Conservation (phyloP, 345 rosid species). For the Brassica carinata region DNA sequence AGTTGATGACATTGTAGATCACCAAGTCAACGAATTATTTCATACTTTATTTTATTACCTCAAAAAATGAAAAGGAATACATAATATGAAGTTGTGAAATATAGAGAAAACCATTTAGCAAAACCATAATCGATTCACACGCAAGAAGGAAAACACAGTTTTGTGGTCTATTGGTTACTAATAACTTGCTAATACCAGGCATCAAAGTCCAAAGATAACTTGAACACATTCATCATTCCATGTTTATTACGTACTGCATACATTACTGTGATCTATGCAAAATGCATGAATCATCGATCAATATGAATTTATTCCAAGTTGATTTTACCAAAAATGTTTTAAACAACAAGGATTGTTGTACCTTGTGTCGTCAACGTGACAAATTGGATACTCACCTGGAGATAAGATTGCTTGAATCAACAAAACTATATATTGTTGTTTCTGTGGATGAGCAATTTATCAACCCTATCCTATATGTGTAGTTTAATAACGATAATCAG, state of each 20-base stretch:
- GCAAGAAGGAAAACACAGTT: not conserved
- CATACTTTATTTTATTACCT: not conserved
- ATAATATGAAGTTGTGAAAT: not conserved
- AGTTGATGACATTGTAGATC: not conserved
- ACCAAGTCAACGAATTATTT: not conserved
- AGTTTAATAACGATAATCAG: conserved; percentile 13
- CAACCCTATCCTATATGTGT: too few relatives aligned
- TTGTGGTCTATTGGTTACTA: not conserved
- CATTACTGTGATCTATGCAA: not conserved
- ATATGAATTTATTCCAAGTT: not conserved
- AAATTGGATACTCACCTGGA: not conserved
- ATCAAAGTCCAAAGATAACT: not conserved
- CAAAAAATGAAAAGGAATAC: not conserved
- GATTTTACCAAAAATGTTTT: not conserved
- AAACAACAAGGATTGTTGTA: not conserved
- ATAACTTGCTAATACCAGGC: not conserved
- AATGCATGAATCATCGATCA: not conserved
- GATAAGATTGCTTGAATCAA: not conserved
- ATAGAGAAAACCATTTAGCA: not conserved
- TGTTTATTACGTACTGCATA: not conserved
- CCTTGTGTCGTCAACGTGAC: not conserved
- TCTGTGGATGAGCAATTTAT: not conserved
- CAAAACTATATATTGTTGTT: not conserved
- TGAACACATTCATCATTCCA: not conserved
- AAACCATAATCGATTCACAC: not conserved